Base-by-base conservation (phyloP, 2,329 filamentous ascomycete genomes). In the Cladosporium halotolerans region DNA sequence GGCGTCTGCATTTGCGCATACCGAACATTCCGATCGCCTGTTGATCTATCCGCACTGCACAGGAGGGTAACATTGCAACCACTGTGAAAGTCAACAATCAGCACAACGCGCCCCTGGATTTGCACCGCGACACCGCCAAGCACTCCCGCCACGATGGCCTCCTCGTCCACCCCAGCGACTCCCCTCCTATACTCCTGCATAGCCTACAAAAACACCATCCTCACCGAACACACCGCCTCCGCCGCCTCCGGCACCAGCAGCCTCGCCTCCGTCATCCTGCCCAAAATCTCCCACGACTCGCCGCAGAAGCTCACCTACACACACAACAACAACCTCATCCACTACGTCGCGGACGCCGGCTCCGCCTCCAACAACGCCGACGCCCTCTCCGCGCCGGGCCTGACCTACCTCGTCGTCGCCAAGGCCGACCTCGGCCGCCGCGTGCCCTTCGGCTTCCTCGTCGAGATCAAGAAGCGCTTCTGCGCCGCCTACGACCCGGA, bases 401-500 rank as follows among this genome's bases (percentile, higher is more conserved):
- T 99, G 38, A 96, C 90, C 44, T 99, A 93, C 73, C 82, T 99
- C 45, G 89, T 96, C 55, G 84, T 99, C 57, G 88, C 91, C 45
- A 86, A 90, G 61, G 81, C 85, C 55, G 81, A 84, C 41, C 82
- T 95, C 51, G 89, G 89, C 58, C 86, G 91, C 36, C 88, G 92
- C 66, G 85, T 97, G 52, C 88, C 91, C 4, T 99, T 97, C 68
- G 90, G 89, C 52, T 99, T 88, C 74, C 82, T 99, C 3, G 81
- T 93, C 49, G 91, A 95, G 70, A 86, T 95, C 68, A 92, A 95
- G 73, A 86, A 86, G 68, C 86, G 86, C 60, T 99, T 99, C 74
- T 79, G 96, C 13, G 72, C 78, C 6, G 76, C 84, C 42, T 93
- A 89, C 68, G 75, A 83, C 10, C 76, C 83, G 0, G 76, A 75